A percentile compares a stretch with the other conserved stretches of the same genome.
Evolutionary conservation across 805 yeast species (phyloP).

Genomic region (Teunomyces gatunensis): DNA sequence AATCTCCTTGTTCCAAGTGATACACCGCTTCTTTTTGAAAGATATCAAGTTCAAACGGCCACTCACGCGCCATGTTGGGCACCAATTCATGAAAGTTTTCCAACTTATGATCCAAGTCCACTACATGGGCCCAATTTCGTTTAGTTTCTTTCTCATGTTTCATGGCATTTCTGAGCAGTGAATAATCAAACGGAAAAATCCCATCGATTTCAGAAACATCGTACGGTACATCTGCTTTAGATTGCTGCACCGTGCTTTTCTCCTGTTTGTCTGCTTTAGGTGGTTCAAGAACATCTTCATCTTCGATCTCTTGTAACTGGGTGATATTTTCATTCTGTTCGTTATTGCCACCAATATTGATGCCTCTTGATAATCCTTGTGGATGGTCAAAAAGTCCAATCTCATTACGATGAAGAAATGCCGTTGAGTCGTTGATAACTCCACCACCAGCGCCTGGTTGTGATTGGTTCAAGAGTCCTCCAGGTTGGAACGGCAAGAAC

Average conservation of each 20-base stretch:
- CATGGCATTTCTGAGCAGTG: slow-evolving; percentile 20
- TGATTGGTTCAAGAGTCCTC: slow-evolving; percentile 50
- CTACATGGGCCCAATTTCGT: slow-evolving; percentile 92
- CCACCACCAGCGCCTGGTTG: slow-evolving; percentile 14
- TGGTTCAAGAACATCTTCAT: slow-evolving; percentile 1
- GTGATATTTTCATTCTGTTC: slow-evolving; percentile 7
- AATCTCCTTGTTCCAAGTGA: slow-evolving; percentile 95
- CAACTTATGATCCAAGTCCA: slow-evolving; percentile 78
- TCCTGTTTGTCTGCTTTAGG: background rate
- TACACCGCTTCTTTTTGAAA: slow-evolving; percentile 97
- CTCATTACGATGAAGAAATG: slow-evolving; percentile 61
- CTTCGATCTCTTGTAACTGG: slow-evolving; percentile 12
- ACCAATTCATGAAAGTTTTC: slow-evolving; percentile 84
- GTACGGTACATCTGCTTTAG: slow-evolving; percentile 16
- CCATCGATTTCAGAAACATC: slow-evolving; percentile 49
- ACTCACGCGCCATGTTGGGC: slow-evolving; percentile 87
- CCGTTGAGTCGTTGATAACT: slow-evolving; percentile 26
- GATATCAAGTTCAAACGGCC: slow-evolving; percentile 94
- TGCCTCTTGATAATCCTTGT: slow-evolving; percentile 77
- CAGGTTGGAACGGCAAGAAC: slow-evolving; percentile 89
- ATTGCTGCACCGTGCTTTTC: background rate
- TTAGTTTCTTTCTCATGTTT: slow-evolving; percentile 30
- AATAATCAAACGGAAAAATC: slow-evolving; percentile 34
- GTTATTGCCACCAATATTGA: slow-evolving; percentile 27
- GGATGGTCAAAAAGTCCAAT: slow-evolving; percentile 78